Conservation (phyloP, 2,329 filamentous ascomycete genomes). For the Curvularia hawaiiensis region DNA sequence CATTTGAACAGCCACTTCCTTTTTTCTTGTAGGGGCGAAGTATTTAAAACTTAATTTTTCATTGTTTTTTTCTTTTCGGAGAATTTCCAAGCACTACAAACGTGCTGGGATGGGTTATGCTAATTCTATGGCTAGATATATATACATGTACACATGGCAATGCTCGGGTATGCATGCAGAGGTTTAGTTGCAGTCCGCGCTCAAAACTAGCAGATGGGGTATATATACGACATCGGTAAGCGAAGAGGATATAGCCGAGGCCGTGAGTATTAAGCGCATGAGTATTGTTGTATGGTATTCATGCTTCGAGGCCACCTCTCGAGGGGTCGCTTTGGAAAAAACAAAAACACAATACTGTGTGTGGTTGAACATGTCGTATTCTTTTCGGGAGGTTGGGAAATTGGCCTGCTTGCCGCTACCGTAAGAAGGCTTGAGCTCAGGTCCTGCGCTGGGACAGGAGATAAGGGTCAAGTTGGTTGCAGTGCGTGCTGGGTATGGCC, state of each 20-base stretch:
- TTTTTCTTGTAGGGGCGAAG: too few relatives aligned
- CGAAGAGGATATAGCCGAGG: not conserved
- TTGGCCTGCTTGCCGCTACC: not conserved
- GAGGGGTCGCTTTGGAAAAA: not conserved
- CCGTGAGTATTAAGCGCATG: constrained; percentile 1
- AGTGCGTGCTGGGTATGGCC: not conserved
- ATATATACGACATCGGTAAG: constrained; percentile 4
- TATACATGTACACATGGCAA: not conserved
- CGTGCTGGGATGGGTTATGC: not conserved
- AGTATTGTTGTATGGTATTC: not conserved
- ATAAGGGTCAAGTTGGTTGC: not conserved
- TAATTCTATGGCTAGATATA: not conserved
- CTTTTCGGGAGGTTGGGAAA: not conserved
- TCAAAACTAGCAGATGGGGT: constrained; percentile 13
- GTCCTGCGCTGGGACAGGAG: not conserved
- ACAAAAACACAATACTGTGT: not conserved
- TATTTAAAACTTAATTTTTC: not conserved
- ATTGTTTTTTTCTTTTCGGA: not conserved
- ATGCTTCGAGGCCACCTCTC: not conserved
- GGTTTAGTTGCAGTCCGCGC: not conserved
- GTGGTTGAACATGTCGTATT: not conserved
- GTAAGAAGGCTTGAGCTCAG: not conserved
- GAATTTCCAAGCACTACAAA: not conserved
- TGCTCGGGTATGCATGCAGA: not conserved
- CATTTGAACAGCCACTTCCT: too few relatives aligned